Percentiles rank a stretch among this genome's conserved stretches.
phyloP scores from a whole-genome alignment of 306 rosid genomes.

The Inga leiocalycina region DNA sequence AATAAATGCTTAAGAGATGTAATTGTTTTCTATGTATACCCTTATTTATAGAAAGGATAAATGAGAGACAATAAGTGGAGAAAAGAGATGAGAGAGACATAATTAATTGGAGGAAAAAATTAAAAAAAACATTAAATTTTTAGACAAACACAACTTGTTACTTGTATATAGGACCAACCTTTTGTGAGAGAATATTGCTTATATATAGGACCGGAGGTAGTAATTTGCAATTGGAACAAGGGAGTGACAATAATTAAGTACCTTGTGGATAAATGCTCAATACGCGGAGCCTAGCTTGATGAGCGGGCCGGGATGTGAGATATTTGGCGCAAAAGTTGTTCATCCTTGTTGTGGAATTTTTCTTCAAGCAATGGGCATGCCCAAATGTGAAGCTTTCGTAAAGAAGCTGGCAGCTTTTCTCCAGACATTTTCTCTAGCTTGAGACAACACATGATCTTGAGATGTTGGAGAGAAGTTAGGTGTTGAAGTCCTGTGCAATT shows the following conservation, averaged over 20 bases:
- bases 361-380: background rate
- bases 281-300: background rate
- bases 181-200: too few relatives aligned
- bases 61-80: too few relatives aligned
- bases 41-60: too few relatives aligned
- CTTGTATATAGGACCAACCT: too few relatives aligned
- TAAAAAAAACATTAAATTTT: too few relatives aligned
- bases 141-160: too few relatives aligned
- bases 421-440: background rate
- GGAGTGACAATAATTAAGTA: background rate
- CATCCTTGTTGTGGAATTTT: background rate
- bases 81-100: too few relatives aligned
- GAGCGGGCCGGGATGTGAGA: background rate
- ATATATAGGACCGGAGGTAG: too few relatives aligned
- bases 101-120: too few relatives aligned
- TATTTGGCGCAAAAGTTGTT: background rate
- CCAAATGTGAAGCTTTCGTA: background rate
- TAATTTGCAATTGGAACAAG: too few relatives aligned
- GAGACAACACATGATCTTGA: background rate
- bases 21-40: too few relatives aligned
- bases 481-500: background rate
- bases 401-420: constrained; percentile 16
- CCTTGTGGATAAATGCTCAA: background rate
- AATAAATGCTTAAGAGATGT: too few relatives aligned
- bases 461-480: background rate